phyloP scores from a whole-genome alignment of 345 rosid species.

The Gossypium turneri region DNA sequence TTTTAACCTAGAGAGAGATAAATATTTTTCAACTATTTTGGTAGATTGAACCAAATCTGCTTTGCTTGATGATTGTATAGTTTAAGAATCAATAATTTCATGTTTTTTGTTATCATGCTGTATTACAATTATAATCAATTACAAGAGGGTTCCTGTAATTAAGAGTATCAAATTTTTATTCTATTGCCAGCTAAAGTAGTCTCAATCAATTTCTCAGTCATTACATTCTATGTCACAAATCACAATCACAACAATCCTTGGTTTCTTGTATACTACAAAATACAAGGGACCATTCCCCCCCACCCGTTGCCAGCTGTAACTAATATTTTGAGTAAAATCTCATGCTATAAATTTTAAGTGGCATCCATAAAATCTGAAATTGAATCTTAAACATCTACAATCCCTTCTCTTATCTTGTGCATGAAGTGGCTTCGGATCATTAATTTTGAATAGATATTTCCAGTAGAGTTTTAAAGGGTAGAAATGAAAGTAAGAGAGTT shows the following conservation, averaged over 20 bases:
- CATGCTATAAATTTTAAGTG: not conserved
- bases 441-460: not conserved
- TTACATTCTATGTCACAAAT: not conserved
- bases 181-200: not conserved
- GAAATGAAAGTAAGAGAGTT: not conserved
- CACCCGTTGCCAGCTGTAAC: not conserved
- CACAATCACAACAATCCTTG: not conserved
- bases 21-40: not conserved
- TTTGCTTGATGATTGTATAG: not conserved
- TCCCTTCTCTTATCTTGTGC: not conserved
- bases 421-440: not conserved
- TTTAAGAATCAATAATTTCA: not conserved
- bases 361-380: no score
- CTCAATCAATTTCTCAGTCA: not conserved
- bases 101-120: not conserved
- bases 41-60: not conserved
- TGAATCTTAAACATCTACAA: no score
- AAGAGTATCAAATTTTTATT: not conserved
- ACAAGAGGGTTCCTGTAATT: not conserved
- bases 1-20: not conserved
- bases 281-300: constrained; percentile 1
- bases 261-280: not conserved
- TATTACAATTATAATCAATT: not conserved
- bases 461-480: not conserved
- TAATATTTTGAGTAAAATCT: not conserved